Base-by-base conservation (phyloP, 1,284 basidiomycete species). In the Dichomitus squalens region DNA sequence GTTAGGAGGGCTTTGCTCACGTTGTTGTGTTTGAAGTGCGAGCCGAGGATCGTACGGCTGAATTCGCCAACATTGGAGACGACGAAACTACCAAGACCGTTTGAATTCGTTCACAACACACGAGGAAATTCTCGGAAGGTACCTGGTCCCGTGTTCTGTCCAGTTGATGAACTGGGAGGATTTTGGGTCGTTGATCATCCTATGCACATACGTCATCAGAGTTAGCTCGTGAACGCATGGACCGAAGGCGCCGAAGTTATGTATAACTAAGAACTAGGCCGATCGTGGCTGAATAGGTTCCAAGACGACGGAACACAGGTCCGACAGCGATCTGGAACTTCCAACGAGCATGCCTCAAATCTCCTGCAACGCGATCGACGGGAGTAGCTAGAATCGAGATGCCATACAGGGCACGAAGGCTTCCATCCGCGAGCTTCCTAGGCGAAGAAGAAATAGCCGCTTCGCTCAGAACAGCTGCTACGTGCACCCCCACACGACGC, bases 1-100 rank as follows among this genome's bases (percentile, higher is more conserved):
- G 35, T 16, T 4, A 18, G 44, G 29, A 29, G 31, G 16, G 1
- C 5, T 16, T 27, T n/a, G 75, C 85, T 61, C 63, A 89, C 89
- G 70, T 92, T 92, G 71, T 90, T 90, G 72, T 91, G 90, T 70
- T 92, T 91, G 74, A 92, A 92, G 68, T 92, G 90, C 3, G 87
- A 85, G 3, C 88, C 89, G 35, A 92, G 77, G 65, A 92, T 91
- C 66, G 83, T 89, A 58, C 88, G 79, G 66, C 88, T 91, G 72
- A 92, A 92, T 70, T 92, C 90, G 69, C 88, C 88, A 46, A 90
- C 88, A 58, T 90, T 91, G 39, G 86, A 88, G 25, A 92, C 90
- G 46, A 92, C 87, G 65, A 92, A 92, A 47, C 88, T 82, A 34
- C 38, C 55, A 20, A 51, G 47, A 44, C 4, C 12, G 41, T 44